Base-by-base conservation (phyloP, 2,329 filamentous ascomycete genomes). In the Allantophomopsis lycopodina region DNA sequence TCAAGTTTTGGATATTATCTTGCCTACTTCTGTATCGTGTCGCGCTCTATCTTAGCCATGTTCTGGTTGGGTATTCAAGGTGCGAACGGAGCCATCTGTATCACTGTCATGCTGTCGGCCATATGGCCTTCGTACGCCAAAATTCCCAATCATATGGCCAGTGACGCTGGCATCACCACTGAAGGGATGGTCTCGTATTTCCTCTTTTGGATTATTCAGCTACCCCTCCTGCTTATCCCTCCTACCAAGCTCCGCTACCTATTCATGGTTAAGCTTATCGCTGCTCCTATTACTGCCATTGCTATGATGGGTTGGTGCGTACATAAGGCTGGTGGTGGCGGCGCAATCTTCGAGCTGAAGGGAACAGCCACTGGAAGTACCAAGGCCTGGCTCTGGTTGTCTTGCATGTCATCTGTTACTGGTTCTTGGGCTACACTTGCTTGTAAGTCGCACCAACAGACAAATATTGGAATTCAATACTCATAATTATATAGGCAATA, bases 41-140 rank as follows among this genome's bases (percentile, higher is more conserved):
- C 61, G 21, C 60, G 65, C 17, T 52, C 58, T 2, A 53, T 68
- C 34, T 53, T 68, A 14, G 65, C 64, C 18, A 62, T 68, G 51
- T 67, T 70, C 49, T 70, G 66, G 79, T 73, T 80, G 39, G 74
- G 76, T 0, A 78, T 82, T 36, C 75, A 81, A 47, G 73, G 71
- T 32, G 73, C 74, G 43, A 78, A 77, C 45, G 76, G 77, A 0
- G 74, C 69, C 0, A 69, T 71, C 36, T 60, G 57, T 47, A 56
- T 64, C 23, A 61, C 59, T 1, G 56, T 61, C 41, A 64, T 69
- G 49, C 50, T 68, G 20, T 55, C 52, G 3, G 60, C 64, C 10
- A 62, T 65, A 38, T 76, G 71, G 68, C 73, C 74, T 0, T 68
- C 64, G 8, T 78, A 73, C 46, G 54, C 63, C 1, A 59, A 60